These are phyloP conservation scores for Crithidia sp. DNA, from an alignment of 208 protist genomes.

Conservation along the genomic window DNA sequence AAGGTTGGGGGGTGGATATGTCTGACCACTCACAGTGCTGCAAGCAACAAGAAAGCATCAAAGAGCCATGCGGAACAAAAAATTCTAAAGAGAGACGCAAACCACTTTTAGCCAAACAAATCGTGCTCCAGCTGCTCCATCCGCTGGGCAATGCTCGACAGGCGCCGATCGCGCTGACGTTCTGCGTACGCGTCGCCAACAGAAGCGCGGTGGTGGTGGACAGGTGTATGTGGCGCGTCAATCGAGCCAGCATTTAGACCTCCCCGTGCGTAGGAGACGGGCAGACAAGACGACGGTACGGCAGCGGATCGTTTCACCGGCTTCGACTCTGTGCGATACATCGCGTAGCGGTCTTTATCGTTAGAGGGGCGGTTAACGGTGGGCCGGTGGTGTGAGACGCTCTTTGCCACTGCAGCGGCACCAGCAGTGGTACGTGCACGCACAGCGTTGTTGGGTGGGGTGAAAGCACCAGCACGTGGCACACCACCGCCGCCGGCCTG, in stretches of 20 bases:
- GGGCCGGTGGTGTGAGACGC: not conserved
- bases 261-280: not conserved
- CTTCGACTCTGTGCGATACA: constrained; percentile 33
- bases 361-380: no score
- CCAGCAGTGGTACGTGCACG: not conserved
- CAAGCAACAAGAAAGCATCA: not conserved
- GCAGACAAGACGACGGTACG: constrained; percentile 10
- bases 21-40: no score
- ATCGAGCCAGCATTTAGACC: not conserved
- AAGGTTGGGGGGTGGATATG: no score
- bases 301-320: not conserved
- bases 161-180: constrained; percentile 30
- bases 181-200: constrained; percentile 18
- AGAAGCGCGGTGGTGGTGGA: no score
- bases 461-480: not conserved
- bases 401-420: not conserved
- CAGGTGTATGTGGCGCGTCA: no score
- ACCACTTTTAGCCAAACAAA: constrained; percentile 7
- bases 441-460: not conserved
- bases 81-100: not conserved
- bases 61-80: not conserved
- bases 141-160: constrained; percentile 40
- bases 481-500: constrained; percentile 14
- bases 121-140: constrained; percentile 57
- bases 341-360: constrained; percentile 24